These are phyloP conservation scores for Naganishia cerealis DNA, from an alignment of 1,284 basidiomycete species.

Conservation along the genomic window DNA sequence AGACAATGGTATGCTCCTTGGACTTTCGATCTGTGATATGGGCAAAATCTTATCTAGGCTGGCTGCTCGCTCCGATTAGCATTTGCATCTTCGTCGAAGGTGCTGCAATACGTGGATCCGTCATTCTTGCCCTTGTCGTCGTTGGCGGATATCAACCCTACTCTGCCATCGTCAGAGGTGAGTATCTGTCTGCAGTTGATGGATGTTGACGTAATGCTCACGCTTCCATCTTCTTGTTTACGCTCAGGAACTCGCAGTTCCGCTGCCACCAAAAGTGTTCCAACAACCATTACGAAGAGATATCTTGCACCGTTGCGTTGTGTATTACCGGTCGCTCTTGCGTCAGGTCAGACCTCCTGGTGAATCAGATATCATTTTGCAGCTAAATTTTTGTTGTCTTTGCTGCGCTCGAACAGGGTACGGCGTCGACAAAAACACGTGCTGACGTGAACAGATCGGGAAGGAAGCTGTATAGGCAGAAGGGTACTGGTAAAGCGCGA, in stretches of 20 bases:
- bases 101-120: constrained; percentile 14
- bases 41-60: not conserved
- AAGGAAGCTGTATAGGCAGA: constrained; percentile 84
- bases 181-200: constrained; percentile 27
- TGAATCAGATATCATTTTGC: constrained; percentile 59
- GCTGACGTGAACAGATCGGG: constrained; percentile 86
- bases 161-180: constrained; percentile 41
- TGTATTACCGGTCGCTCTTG: constrained; percentile 82
- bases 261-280: constrained; percentile 63
- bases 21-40: not conserved
- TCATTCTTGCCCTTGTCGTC: constrained; percentile 48
- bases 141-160: constrained; percentile 44
- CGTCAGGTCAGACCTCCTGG: constrained; percentile 62
- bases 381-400: not conserved
- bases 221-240: not conserved
- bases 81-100: constrained; percentile 16
- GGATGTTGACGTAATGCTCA: not conserved
- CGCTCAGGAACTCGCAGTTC: constrained; percentile 39
- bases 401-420: constrained; percentile 56
- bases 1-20: constrained; percentile 25
- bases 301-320: constrained; percentile 88
- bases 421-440: constrained; percentile 74
- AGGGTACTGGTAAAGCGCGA: constrained; percentile 86
- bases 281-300: constrained; percentile 81
- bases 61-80: not conserved